Base-by-base conservation (phyloP, 1,284 basidiomycete genomes). In the Tausonia pullulans region DNA sequence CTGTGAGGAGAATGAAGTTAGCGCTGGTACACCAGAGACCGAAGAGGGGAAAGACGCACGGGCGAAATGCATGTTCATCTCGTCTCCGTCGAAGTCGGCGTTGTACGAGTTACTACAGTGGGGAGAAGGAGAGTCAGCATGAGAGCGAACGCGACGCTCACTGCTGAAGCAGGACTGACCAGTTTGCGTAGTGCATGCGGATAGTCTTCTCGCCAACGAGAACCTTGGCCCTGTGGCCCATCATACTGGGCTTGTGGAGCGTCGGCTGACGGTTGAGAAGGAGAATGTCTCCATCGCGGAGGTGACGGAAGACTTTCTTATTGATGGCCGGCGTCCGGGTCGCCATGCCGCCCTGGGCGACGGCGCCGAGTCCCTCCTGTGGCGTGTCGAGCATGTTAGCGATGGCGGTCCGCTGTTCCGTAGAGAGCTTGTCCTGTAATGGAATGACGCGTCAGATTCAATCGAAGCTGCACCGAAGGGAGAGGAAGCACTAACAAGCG, bases 1-100 rank as follows among this genome's bases (percentile, higher is more conserved):
- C 88, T 90, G 70, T 3, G 68, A 64, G 51, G 55, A 45, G 58
- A 58, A 51, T 57, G 27, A 60, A 68, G 27, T 67, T 58, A 53
- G 27, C 14, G 14, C 27, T 27, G 27, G 27, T 27, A 27, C 27
- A 27, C 27, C n/a, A 54, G 46, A 64, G 49, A 46, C 11, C 14
- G n/a, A 27, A 59, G 6, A 49, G 48, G 44, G 48, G 61, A 14
- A 67, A 67, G 71, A 80, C 86, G 80, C 79, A 87, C 91, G 95
- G 71, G 95, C 93, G 73, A 98, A 98, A 79, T 98, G 95, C 68
- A 98, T 94, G 79, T 98, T 98, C 95, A 98, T 98, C 77, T 98
- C 92, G 79, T 99, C 96, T 71, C 96, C 96, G 74, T 99, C 96
- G 74, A 99, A 99, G 78, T 99, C 96, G 74, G 96, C 96, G 73